Conservation (phyloP, 2,329 filamentous ascomycete genomes). For the Fusarium poae region DNA sequence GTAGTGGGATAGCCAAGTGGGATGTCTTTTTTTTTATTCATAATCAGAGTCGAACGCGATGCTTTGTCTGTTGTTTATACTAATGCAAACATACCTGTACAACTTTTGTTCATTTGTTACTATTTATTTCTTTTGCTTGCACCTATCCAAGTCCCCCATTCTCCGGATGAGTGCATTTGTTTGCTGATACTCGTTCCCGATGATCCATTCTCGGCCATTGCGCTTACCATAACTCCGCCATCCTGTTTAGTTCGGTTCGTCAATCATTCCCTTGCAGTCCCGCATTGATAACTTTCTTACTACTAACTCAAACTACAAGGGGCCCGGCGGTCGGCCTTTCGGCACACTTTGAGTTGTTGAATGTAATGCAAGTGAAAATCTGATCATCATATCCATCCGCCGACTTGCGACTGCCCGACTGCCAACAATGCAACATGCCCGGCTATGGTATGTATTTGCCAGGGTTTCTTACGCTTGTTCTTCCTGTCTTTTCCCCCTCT, state of each 20-base stretch:
- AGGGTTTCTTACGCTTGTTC: background rate
- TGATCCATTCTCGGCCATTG: conserved; percentile 29
- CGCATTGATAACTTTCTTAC: conserved; percentile 30
- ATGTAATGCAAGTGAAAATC: background rate
- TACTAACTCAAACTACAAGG: conserved; percentile 20
- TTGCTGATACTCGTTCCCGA: background rate
- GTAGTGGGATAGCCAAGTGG: conserved; percentile 20
- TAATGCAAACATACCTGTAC: background rate
- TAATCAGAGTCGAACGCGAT: background rate
- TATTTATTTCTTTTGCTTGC: background rate
- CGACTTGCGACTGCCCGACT: background rate
- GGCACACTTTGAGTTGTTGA: conserved; percentile 9
- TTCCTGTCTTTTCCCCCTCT: background rate
- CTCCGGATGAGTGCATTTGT: background rate
- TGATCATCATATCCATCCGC: conserved; percentile 5
- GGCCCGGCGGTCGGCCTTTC: conserved; percentile 1
- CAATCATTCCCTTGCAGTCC: conserved; percentile 18
- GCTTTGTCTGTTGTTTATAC: background rate
- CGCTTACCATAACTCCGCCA: conserved; percentile 34
- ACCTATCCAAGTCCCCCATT: background rate
- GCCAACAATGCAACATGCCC: conserved; percentile 2
- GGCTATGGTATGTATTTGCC: background rate
- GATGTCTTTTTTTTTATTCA: conserved; percentile 14
- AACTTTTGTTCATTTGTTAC: background rate
- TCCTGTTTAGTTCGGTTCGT: conserved; percentile 10